Conservation (phyloP, 2,329 filamentous ascomycete genomes). For the Calonectria fujianensis region DNA sequence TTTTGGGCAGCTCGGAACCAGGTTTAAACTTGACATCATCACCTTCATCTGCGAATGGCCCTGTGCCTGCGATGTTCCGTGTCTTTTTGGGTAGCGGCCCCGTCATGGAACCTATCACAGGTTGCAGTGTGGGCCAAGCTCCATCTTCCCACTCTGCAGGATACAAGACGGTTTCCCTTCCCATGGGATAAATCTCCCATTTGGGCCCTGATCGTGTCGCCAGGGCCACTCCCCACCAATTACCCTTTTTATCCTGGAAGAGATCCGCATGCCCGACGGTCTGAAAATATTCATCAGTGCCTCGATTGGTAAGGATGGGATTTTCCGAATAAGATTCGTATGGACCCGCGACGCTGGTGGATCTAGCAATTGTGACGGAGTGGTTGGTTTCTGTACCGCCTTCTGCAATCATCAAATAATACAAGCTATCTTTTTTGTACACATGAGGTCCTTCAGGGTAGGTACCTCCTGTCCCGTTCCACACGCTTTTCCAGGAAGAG, state of each 20-base stretch:
- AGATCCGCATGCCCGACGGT: constrained; percentile 67
- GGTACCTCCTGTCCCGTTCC: constrained; percentile 66
- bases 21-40: constrained; percentile 16
- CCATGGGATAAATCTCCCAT: constrained; percentile 70
- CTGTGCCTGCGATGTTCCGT: constrained; percentile 16
- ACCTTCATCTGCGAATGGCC: constrained; percentile 14
- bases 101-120: constrained; percentile 52
- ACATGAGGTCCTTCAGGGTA: constrained; percentile 63
- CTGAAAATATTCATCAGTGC: constrained; percentile 63
- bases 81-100: constrained; percentile 53
- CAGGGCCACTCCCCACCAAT: constrained; percentile 68
- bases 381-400: constrained; percentile 67
- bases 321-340: constrained; percentile 65
- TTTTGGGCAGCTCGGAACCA: constrained; percentile 11
- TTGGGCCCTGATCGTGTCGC: constrained; percentile 63
- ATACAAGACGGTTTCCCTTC: constrained; percentile 70
- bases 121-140: constrained; percentile 66
- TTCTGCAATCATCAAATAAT: constrained; percentile 70
- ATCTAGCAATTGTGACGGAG: constrained; percentile 65
- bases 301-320: constrained; percentile 65
- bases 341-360: constrained; percentile 62
- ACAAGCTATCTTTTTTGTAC: constrained; percentile 65
- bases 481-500: constrained; percentile 52
- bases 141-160: constrained; percentile 68
- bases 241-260: constrained; percentile 64